Base-by-base conservation (phyloP, 2,329 filamentous ascomycete genomes). In the Aphanocladium album region DNA sequence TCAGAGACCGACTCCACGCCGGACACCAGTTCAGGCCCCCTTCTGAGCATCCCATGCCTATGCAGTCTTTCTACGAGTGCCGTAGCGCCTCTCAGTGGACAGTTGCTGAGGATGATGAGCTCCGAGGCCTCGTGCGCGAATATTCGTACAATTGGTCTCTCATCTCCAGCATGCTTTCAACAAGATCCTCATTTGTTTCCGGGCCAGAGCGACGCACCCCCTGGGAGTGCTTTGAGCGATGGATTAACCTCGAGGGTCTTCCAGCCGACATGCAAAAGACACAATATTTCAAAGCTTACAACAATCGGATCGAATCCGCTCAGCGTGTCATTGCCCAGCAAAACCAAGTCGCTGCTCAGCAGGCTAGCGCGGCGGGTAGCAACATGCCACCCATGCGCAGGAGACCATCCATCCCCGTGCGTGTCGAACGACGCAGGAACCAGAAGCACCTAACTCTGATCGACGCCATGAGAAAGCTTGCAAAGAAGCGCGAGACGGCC, bases 191-290 rank as follows among this genome's bases (percentile, higher is more conserved):
- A 16, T 96, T 91, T 69, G 83, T 86, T n/a, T 93, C 93, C 21
- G 91, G 91, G 1, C 87, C 91, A 12, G 93, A 98, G 71, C 84
- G 95, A 63, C 85, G 95, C 52, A 98, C 93, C 2, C 92, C 93
- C 0, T 99, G 95, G 95, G 95, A 99, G 76, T 99, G 95, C 71
- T 99, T 99, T 68, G 95, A 99, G 74, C 85, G 95, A 47, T 99
- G 93, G 93, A 89, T 97, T 59, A 88, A 90, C 66, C 79, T 98
- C 14, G 95, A 98, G 75, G 92, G 93, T 1, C 79, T 97, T 41
- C 93, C 95, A 5, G 85, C 89, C 12, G 95, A 99, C 65, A 96
- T 98, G 89, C 88, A 89, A 19, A 96, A 96, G 76, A 96, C 91
- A 0, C 89, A 93, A 49, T 99, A 98, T 72, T 99, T 98, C 80